Base-by-base conservation (phyloP, 306 rosid species). In the Cucumis cinereus region DNA sequence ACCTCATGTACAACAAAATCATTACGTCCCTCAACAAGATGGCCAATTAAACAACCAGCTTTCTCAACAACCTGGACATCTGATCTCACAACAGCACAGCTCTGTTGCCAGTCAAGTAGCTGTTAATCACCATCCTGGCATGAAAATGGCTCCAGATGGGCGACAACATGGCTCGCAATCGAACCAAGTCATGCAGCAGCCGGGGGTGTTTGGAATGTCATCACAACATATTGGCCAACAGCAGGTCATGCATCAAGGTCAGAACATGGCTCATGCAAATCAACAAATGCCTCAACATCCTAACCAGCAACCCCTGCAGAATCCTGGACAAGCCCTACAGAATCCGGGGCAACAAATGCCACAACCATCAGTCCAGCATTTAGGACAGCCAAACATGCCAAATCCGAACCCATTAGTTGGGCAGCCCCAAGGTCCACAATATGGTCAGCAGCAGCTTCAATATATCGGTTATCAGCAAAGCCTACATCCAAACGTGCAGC, bases 391-490 rank as follows among this genome's bases (percentile, higher is more conserved):
- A 73, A 80, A 80, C 56, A 89, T 87, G 17, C 98, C 81, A 75
- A 87, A 81, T 64, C 94, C 87, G 52, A 85, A 88, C 23, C 78
- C 88, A 0, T 91, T 87, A 54, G 57, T 79, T 68, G 80, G 61
- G 17, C 96, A 87, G 69, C 88, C 86, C 6, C 98, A 90, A 49
- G 82, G 83, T 4, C 96, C 82, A 63, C 96, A 89, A 16, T 90
- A 79, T 77, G 19, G 85, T 22, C 91, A 85, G 69, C 96, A 86
- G 68, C 90, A 86, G 79, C 23, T 86, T 76, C 95, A 95, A 28
- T 89, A 84, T 76, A 83, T 86, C 91, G 71, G 89, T 20, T 95
- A 90, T 86, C 93, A 90, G 75, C 97, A 82, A 56, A 86, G 81
- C 57, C 55, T 80, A 82, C 77, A 19, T 77, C 73, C 93, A 40